Evolutionary conservation across 2,329 filamentous ascomycete species (phyloP).

Genomic region (Colletotrichum sublineola): DNA sequence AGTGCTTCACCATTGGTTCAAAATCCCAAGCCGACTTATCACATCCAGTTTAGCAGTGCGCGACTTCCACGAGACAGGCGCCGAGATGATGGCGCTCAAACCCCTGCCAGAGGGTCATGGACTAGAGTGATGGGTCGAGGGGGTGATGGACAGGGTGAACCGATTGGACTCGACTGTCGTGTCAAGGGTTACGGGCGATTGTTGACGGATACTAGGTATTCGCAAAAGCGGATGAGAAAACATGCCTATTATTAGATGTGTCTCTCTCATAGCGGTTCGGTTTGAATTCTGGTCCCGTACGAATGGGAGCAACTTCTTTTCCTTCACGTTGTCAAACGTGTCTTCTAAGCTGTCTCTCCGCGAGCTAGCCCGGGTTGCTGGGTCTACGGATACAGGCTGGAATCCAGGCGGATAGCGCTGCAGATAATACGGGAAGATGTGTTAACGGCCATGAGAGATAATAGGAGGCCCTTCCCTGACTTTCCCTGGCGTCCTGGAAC

Average conservation of each 20-base stretch:
- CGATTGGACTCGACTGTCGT: slow-evolving; percentile 25
- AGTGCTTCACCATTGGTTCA: slow-evolving; percentile 29
- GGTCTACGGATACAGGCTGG: neutral
- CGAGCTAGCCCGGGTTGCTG: neutral
- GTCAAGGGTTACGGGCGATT: slow-evolving; percentile 20
- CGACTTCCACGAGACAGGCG: slow-evolving; percentile 16
- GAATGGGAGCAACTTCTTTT: neutral
- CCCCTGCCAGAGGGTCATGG: slow-evolving; percentile 1
- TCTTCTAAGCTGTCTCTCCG: slow-evolving; percentile 8
- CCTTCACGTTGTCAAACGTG: neutral
- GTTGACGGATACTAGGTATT: slow-evolving; percentile 6
- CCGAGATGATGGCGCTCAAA: slow-evolving; percentile 3
- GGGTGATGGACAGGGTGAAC: slow-evolving; percentile 16
- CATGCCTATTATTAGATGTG: slow-evolving; percentile 7
- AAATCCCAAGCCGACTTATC: slow-evolving; percentile 25
- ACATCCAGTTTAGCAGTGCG: slow-evolving; percentile 12
- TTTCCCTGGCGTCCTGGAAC: neutral
- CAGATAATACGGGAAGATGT: slow-evolving; percentile 1
- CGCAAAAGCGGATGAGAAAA: neutral
- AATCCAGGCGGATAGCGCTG: neutral
- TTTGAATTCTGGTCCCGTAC: neutral
- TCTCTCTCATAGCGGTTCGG: neutral
- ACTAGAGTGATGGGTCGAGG: slow-evolving; percentile 18
- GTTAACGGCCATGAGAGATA: slow-evolving; percentile 8
- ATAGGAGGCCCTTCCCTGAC: slow-evolving; percentile 31